A percentile compares a stretch with the other conserved stretches of the same genome.
phyloP scores from a whole-genome alignment of 1,284 basidiomycete genomes.

The Cystobasidiaceae sp. region DNA sequence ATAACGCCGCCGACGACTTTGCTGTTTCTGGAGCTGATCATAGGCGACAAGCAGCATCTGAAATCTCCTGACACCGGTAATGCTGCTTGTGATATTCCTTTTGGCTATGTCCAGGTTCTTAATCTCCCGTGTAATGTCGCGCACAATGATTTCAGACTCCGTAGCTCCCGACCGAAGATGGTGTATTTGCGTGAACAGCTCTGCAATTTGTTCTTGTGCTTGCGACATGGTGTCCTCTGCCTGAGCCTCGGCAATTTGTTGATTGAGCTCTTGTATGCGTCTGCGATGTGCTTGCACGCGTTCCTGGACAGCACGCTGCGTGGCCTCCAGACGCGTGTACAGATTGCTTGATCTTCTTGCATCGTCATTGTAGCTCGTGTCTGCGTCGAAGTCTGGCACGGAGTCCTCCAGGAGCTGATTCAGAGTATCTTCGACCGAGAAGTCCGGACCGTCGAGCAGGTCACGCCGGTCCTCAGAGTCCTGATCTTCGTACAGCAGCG shows the following conservation, averaged over 20 bases:
- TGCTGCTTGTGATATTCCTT: constrained; percentile 71
- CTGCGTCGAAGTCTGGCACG: not conserved
- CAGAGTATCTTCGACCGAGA: constrained; percentile 26
- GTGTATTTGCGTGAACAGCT: constrained; percentile 37
- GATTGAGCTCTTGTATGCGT: constrained; percentile 13
- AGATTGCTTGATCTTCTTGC: not conserved
- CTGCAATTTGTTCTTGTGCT: constrained; percentile 26
- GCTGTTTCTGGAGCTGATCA: constrained; percentile 27
- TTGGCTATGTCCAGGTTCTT: constrained; percentile 91
- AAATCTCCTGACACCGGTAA: constrained; percentile 83
- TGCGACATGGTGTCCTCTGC: constrained; percentile 11
- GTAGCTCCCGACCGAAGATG: constrained; percentile 54
- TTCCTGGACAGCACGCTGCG: constrained; percentile 17
- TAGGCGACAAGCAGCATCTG: constrained; percentile 66
- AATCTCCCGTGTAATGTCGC: constrained; percentile 93
- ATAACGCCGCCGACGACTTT: constrained; percentile 53
- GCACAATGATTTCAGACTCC: constrained; percentile 91
- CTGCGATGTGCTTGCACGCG: constrained; percentile 7
- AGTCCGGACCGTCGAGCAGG: constrained; percentile 8
- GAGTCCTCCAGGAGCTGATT: constrained; percentile 15
- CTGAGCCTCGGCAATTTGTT: constrained; percentile 20
- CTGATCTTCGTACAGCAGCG: not conserved
- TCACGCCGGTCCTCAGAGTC: not conserved
- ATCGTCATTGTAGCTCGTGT: not conserved
- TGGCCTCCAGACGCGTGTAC: constrained; percentile 3